Percentiles rank a stretch among this genome's conserved stretches.
Evolutionary conservation across 1,139 yeast genomes (phyloP).

Genomic region (Pichia sp.): DNA sequence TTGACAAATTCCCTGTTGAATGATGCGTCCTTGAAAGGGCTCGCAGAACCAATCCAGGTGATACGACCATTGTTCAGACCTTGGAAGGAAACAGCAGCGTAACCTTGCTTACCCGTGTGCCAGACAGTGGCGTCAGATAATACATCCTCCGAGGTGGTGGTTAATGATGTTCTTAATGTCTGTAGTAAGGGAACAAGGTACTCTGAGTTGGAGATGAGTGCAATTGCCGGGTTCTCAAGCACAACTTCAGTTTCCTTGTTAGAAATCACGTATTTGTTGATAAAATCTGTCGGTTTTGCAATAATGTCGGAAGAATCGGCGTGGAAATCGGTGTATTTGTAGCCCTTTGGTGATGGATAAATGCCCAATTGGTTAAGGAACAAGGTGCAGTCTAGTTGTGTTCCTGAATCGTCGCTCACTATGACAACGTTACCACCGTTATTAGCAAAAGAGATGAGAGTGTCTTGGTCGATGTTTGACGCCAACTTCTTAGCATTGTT

Average conservation of each 20-base stretch:
- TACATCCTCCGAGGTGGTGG: conserved; percentile 24
- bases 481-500: conserved; percentile 33
- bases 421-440: conserved; percentile 72
- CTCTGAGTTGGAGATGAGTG: conserved; percentile 53
- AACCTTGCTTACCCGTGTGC: conserved; percentile 81
- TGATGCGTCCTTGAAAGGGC: conserved; percentile 27
- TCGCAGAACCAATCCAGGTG: conserved; percentile 66
- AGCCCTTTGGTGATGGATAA: conserved; percentile 73
- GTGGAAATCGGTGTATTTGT: conserved; percentile 63
- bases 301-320: conserved; percentile 2
- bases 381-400: conserved; percentile 61
- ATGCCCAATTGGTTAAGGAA: conserved; percentile 80
- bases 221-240: conserved; percentile 39
- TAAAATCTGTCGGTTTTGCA: neutral
- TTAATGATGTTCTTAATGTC: conserved; percentile 64
- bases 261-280: neutral
- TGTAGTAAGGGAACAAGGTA: conserved; percentile 62
- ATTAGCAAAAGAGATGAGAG: conserved; percentile 48
- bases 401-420: conserved; percentile 47
- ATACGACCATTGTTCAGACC: conserved; percentile 73
- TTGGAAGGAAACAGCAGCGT: conserved; percentile 74
- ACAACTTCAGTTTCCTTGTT: neutral
- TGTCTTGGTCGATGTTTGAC: conserved; percentile 28
- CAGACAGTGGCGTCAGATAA: conserved; percentile 52
- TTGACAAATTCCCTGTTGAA: conserved; percentile 28